phyloP scores from a whole-genome alignment of 345 rosid genomes.

The Euphorbia peplus region DNA sequence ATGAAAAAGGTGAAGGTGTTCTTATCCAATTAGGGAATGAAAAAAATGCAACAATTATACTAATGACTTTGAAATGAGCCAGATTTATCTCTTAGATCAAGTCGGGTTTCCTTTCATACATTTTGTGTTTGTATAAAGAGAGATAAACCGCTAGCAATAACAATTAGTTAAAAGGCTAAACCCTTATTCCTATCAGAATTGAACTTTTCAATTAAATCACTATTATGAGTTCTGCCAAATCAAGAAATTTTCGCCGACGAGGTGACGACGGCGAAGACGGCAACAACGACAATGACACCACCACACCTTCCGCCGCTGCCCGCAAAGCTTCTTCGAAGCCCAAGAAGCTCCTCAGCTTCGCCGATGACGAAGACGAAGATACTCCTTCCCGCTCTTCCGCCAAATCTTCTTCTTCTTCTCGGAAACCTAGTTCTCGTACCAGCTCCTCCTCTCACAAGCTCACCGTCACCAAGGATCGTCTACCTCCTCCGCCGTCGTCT shows the following conservation, averaged over 20 bases:
- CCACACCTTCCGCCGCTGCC: conserved; percentile 9
- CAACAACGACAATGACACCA: conserved; percentile 20
- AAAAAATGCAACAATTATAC: too few species aligned
- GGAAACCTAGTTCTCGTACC: conserved; percentile 37
- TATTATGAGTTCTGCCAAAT: conserved; percentile 30
- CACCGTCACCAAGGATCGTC: conserved; percentile 54
- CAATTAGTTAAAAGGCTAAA: too few species aligned
- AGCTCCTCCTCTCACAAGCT: conserved; percentile 50
- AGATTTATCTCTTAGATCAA: too few species aligned
- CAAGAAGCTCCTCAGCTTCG: conserved; percentile 84
- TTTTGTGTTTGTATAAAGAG: too few species aligned
- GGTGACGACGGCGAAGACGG: conserved; percentile 43
- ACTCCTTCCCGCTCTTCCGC: conserved; percentile 24
- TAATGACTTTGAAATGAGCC: too few species aligned
- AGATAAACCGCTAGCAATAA: neutral
- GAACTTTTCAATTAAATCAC: neutral
- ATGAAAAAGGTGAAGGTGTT: too few species aligned
- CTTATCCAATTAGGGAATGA: too few species aligned
- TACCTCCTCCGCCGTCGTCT: conserved; percentile 26
- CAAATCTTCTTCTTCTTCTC: conserved; percentile 15
- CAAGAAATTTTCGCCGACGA: conserved; percentile 80
- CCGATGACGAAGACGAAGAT: conserved; percentile 61
- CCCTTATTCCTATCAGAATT: neutral
- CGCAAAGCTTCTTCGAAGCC: conserved; percentile 49
- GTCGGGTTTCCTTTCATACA: too few species aligned